Base-by-base conservation (phyloP, 1,284 basidiomycete genomes). In the Cryptococcus sp. region DNA sequence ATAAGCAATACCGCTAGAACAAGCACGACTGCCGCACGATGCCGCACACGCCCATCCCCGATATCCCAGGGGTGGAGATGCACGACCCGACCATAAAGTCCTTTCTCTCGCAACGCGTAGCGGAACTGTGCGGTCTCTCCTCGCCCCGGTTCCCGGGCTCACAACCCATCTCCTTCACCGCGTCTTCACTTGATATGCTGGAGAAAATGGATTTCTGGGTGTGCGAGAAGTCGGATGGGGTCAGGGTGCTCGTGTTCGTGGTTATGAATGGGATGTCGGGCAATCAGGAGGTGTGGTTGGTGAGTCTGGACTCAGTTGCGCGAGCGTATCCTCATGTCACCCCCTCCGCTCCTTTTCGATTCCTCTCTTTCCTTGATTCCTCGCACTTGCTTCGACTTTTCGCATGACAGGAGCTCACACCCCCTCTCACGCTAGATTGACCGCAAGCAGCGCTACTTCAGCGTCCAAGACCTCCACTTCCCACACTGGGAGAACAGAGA, bases 221-320 rank as follows among this genome's bases (percentile, higher is more conserved):
- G 31, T 97, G 93, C 80, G 96, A 99, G 81, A 99, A 99, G 82
- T 96, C 93, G n/a, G 96, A 99, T 74, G 96, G 96, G 3, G 80
- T 98, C 54, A 86, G 96, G 45, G 91, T 99, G 35, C 82, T 99
- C 46, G 85, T 98, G 49, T 82, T 96, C 60, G 84, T 99, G 51
- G 84, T 88, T 44, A 78, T 82, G 53, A 81, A 83, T 22, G 78
- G 82, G 10, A 62, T 69, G 22, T 82, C 82, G 41, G 83, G 82
- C 27, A 66, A 65, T 19, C 94, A 98, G 78, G 84, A 84, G 49
- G 86, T 91, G 3, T 96, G 87, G 78, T 82, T 96, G 27, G 93
- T 95, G 62, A 66, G 75, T 73, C 8, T n/a, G n/a, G n/a, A n/a
- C n/a, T n/a, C 42, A 45, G 42, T 35, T 8, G 42, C 22, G 23